A percentile compares a stretch with the other conserved stretches of the same genome.
These are phyloP conservation scores for Dothistroma septosporum DNA, from an alignment of 2,329 filamentous ascomycete genomes.

Conservation along the genomic window DNA sequence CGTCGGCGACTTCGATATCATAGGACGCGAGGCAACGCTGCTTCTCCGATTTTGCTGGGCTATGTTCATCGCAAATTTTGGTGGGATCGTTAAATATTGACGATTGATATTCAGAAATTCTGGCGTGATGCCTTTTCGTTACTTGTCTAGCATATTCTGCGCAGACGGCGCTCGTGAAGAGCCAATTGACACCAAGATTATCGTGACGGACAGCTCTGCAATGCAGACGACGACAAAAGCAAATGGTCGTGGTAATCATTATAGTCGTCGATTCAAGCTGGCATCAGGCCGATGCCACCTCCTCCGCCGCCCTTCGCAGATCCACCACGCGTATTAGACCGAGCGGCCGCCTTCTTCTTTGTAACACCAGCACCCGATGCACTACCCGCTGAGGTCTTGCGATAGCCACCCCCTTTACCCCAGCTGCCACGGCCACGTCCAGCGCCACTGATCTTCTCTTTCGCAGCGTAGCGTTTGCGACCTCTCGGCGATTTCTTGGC, in stretches of 20 bases:
- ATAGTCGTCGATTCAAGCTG: background rate
- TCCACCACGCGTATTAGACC: background rate
- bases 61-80: background rate
- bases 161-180: background rate
- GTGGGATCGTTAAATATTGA: background rate
- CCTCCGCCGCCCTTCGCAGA: background rate
- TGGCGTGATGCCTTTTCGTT: background rate
- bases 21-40: background rate
- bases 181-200: background rate
- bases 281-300: background rate
- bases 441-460: background rate
- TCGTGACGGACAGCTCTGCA: background rate
- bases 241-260: background rate
- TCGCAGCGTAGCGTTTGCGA: conserved; percentile 5
- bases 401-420: background rate
- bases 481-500: conserved; percentile 11
- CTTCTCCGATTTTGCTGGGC: background rate
- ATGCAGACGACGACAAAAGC: background rate
- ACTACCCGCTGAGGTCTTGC: background rate
- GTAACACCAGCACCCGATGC: conserved; percentile 1
- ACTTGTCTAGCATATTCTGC: background rate
- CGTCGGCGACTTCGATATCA: background rate
- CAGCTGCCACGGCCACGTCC: background rate
- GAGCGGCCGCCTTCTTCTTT: conserved; percentile 1
- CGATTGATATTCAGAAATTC: background rate